A percentile compares a stretch with the other conserved stretches of the same genome.
Conservation (phyloP, 2,329 filamentous ascomycete genomes). For the Sordariomycetes sp. region DNA sequence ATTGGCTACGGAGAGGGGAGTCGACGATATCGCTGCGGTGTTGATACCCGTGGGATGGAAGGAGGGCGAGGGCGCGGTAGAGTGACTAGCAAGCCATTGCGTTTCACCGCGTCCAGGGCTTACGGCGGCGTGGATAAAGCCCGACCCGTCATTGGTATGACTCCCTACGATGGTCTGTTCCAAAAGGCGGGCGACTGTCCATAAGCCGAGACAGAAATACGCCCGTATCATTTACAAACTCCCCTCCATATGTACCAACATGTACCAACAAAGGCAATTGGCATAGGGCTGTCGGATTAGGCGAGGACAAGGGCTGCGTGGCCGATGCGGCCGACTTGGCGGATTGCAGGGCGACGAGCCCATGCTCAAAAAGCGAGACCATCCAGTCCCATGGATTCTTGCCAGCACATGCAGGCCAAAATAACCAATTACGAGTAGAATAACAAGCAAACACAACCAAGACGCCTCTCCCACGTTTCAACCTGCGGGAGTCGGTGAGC, state of each 20-base stretch:
- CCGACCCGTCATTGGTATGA: neutral
- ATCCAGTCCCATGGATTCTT: neutral
- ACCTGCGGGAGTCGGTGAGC: neutral
- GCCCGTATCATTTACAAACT: neutral
- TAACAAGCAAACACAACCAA: neutral
- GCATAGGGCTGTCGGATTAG: neutral
- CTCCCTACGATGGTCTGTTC: neutral
- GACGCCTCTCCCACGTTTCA: neutral
- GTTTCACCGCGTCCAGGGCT: neutral
- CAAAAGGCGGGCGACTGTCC: neutral
- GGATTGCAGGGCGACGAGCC: neutral
- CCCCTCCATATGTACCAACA: neutral
- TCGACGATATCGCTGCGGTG: conserved; percentile 75
- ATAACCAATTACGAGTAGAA: neutral
- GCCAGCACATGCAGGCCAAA: neutral
- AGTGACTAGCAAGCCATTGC: neutral
- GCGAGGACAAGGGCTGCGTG: neutral
- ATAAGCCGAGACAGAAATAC: too few species aligned
- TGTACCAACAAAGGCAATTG: neutral
- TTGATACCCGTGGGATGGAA: conserved; percentile 80
- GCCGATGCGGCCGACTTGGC: neutral
- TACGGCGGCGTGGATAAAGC: neutral
- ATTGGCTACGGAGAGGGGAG: conserved; percentile 84
- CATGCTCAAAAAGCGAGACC: too few species aligned
- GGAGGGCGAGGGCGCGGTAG: conserved; percentile 38